Base-by-base conservation (phyloP, 116 monocot species). In the Papilionanthe hybrid region DNA sequence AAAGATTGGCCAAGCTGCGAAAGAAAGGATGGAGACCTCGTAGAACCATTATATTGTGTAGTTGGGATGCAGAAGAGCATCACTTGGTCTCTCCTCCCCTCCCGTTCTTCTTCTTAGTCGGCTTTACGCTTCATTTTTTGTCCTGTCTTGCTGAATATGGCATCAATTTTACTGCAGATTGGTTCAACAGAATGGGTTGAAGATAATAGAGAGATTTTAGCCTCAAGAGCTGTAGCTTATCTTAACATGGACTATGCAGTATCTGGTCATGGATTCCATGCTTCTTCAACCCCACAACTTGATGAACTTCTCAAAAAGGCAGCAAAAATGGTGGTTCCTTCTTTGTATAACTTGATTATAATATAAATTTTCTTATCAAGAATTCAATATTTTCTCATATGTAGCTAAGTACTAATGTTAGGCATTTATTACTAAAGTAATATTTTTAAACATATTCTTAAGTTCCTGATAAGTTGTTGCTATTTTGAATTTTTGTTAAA, bases 31-130 rank as follows among this genome's bases (percentile, higher is more conserved):
- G 95, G 95, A 89, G 80, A 55, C 95, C 95, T 83, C 79, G 95
- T 20, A 83, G 95, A 72, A 93, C 95, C 56, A 91, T 95, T 71
- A 75, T 95, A 44, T 83, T 95, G 32, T 95, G 95, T 82, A 95
- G 85, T 78, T 95, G 95, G 95, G 95, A 95, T 83, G 95, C 95
- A 3, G 95, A 95, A 88, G 95, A 95, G 81, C 91, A 89, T 86
- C 89, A 89, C 57, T 73, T 93, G 86, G 95, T 95, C 86, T 80
- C 82, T 85, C 57, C 81, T 87, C 80, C 53, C 75, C 37, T 75
- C 10, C 47, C 55, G 18, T 49, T 75, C 30, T 15, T 23, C 41
- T 55, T 57, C 37, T 37, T 37, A 4, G 37, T 37, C 20, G 30
- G 18, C 37, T 32, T 32, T 71, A 29, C 41, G 41, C 17, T 71